These are phyloP conservation scores for Triglochin maritima DNA, from an alignment of 106 monocot species.

Conservation along the genomic window DNA sequence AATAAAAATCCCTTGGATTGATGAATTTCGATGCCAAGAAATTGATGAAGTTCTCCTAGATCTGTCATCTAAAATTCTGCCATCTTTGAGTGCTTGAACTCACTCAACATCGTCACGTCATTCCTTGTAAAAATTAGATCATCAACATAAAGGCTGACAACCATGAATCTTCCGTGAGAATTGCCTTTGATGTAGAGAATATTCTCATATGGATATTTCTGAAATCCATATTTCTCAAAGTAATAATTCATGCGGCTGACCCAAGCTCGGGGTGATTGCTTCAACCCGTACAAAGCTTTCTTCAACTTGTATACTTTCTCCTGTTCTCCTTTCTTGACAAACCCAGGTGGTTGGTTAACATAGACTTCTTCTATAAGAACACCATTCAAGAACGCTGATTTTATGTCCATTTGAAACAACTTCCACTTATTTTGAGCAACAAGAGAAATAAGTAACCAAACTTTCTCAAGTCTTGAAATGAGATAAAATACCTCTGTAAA, in stretches of 20 bases:
- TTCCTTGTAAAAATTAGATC: not conserved
- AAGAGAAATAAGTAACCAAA: not conserved
- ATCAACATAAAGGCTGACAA: slow-evolving; percentile 4
- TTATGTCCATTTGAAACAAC: not conserved
- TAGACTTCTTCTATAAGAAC: not conserved
- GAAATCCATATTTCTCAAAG: not conserved
- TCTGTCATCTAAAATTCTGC: not conserved
- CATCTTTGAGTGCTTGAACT: not conserved
- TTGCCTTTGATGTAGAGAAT: not conserved
- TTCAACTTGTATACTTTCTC: not conserved
- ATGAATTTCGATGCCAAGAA: not conserved
- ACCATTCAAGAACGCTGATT: not conserved
- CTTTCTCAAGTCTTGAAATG: not conserved
- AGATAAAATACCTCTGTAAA: not conserved
- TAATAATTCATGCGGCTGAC: not conserved
- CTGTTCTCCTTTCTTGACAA: not conserved
- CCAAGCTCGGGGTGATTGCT: not conserved
- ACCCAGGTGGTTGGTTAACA: not conserved
- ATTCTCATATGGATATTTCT: not conserved
- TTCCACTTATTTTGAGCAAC: not conserved
- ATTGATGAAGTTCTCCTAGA: not conserved
- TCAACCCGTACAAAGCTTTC: not conserved
- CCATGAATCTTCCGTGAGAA: not conserved
- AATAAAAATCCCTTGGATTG: not conserved
- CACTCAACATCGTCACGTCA: not conserved